These are phyloP conservation scores for Dictyophora rubrovolvata DNA, from an alignment of 768 basidiomycete species.

Conservation along the genomic window DNA sequence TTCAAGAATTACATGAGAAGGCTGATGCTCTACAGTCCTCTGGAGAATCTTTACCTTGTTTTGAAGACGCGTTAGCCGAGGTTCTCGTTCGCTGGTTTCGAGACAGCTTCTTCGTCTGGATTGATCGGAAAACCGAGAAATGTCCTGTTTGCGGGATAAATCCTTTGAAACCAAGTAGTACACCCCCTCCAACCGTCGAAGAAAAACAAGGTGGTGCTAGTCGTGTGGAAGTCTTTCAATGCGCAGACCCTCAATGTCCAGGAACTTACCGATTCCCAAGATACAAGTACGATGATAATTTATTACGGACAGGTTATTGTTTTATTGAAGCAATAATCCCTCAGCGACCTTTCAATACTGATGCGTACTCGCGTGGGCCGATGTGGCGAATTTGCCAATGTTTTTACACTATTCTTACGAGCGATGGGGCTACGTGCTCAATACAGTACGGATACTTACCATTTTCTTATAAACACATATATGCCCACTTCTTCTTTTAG, in stretches of 20 bases:
- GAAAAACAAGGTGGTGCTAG: constrained; percentile 24
- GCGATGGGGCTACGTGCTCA: constrained; percentile 24
- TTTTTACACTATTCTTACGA: constrained; percentile 27
- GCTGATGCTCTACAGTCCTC: constrained; percentile 13
- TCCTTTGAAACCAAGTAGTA: constrained; percentile 13
- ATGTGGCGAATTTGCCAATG: constrained; percentile 29
- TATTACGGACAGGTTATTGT: not conserved
- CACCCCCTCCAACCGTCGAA: constrained; percentile 16
- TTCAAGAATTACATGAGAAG: constrained; percentile 14
- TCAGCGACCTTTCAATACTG: constrained; percentile 19
- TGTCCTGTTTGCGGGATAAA: constrained; percentile 23
- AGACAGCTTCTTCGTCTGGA: constrained; percentile 26
- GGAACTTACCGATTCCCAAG: constrained; percentile 22
- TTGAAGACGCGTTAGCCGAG: constrained; percentile 24
- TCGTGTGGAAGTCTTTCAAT: constrained; percentile 26
- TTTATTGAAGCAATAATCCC: not conserved
- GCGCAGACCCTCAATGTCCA: constrained; percentile 16
- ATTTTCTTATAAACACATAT: not conserved
- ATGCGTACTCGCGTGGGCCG: constrained; percentile 20
- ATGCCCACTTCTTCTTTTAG: constrained; percentile 1
- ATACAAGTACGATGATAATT: constrained; percentile 19
- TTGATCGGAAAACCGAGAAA: constrained; percentile 24
- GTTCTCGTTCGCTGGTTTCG: constrained; percentile 30
- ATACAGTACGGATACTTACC: constrained; percentile 15
- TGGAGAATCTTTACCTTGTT: constrained; percentile 8